Evolutionary conservation across 345 rosid species (phyloP), one percentile per base, ranked within the genome.

Genomic region (Luvunga scandens): DNA sequence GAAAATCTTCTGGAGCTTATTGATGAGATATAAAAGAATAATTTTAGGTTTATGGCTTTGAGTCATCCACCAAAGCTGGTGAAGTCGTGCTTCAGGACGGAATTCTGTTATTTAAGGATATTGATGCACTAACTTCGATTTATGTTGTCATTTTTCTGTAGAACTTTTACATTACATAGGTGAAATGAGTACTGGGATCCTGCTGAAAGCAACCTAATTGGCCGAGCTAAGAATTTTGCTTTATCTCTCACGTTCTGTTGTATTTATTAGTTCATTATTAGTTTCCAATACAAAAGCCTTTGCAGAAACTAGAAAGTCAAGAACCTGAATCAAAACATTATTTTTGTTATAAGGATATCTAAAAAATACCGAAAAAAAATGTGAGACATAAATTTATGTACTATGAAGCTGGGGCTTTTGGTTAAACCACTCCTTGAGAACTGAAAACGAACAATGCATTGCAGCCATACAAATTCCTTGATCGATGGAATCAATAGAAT

Each of bases 1-100:
- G 97, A 92, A 34, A 94, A 92, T 81, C 92, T 94, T 79, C 87
- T 91, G 25, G 98, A 94, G 24, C 85, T 88, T 83, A 85, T 94
- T 13, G 94, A 90, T 62, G 98, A 91, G 85, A 90, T 94, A 82
- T 89, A 79, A 83, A 66, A 75, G 14, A 10, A 12, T 62, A 62
- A 60, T 19, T 34, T 56, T 72, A 72, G 39, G 7, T 7, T 22
- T 28, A 16, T 38, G 9, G 16, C 27, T 42, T 75, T 30, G 18
- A 63, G 19, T 75, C 56, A 21, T 24, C 21, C 39, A 34, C 36
- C 13, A 3, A 73, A 56, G 27, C 30, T 63, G 61, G 50, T 45
- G 77, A 75, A 18, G 68, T 64, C 56, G n/a, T 65, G 21, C 36
- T 74, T 42, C 21, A 66, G 59, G 14, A 7, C 28, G 31, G 78